Evolutionary conservation across 2,329 filamentous ascomycete genomes (phyloP).

Genomic region (Claviceps purpurea): DNA sequence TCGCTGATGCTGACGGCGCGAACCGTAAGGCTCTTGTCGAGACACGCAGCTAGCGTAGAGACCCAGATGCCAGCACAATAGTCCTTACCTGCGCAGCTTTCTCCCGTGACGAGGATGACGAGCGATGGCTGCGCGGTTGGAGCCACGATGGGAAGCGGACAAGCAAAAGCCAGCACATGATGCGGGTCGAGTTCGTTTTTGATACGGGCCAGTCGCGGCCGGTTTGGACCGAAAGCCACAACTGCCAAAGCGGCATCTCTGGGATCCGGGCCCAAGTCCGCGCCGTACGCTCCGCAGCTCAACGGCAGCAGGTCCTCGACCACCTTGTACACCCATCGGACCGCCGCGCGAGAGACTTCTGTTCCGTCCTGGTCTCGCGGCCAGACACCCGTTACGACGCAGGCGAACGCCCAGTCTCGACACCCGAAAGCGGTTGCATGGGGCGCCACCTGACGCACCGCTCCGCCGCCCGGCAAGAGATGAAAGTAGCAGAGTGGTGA

Average conservation of each 20-base stretch:
- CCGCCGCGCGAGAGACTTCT: slow-evolving; percentile 20
- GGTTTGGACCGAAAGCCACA: slow-evolving; percentile 45
- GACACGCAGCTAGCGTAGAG: slow-evolving; percentile 20
- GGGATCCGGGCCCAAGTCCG: slow-evolving; percentile 50
- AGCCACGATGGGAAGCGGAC: slow-evolving; percentile 30
- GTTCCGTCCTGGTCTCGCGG: slow-evolving; percentile 36
- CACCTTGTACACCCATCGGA: slow-evolving; percentile 44
- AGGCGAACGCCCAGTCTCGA: slow-evolving; percentile 51
- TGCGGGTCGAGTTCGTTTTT: slow-evolving; percentile 36
- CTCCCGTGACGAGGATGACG: slow-evolving; percentile 44
- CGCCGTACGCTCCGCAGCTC: slow-evolving; percentile 40
- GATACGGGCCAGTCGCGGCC: slow-evolving; percentile 32
- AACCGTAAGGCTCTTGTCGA: slow-evolving; percentile 19
- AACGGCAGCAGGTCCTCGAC: slow-evolving; percentile 32
- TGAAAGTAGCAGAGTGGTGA: slow-evolving; percentile 46
- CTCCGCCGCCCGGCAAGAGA: slow-evolving; percentile 45
- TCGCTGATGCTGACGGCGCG: slow-evolving; percentile 42
- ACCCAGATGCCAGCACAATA: slow-evolving; percentile 42
- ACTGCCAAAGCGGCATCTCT: slow-evolving; percentile 37
- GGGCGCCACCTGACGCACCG: slow-evolving; percentile 27
- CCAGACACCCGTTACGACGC: slow-evolving; percentile 51
- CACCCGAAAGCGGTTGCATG: slow-evolving; percentile 46
- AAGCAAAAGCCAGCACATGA: slow-evolving; percentile 40
- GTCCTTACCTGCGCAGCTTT: slow-evolving; percentile 45
- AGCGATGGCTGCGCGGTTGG: slow-evolving; percentile 25